Evolutionary conservation across 176 grass and related monocot genomes (phyloP).

Genomic region (Zizania latifolia): DNA sequence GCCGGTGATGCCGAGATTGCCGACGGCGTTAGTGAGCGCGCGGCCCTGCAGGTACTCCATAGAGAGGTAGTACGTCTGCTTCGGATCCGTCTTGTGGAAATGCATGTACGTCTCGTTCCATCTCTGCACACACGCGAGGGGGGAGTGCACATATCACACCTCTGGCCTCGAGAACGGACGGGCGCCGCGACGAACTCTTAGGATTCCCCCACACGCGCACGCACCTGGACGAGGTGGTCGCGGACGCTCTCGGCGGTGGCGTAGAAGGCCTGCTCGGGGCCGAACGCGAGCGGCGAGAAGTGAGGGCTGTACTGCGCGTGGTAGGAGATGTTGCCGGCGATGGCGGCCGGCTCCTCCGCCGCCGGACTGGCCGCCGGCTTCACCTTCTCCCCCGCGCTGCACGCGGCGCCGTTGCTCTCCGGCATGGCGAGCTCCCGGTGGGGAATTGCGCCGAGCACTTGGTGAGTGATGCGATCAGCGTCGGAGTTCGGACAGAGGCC

Average conservation of each 20-base stretch:
- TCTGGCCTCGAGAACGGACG: not conserved
- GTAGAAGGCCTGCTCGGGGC: conserved; percentile 83
- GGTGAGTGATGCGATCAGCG: conserved; percentile 5
- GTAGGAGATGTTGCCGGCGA: conserved; percentile 82
- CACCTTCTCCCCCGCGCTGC: conserved; percentile 41
- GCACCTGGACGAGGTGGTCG: conserved; percentile 79
- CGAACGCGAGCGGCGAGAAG: conserved; percentile 76
- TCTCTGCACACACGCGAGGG: conserved; percentile 38
- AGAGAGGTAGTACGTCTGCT: conserved; percentile 98
- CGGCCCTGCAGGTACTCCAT: conserved; percentile 99
- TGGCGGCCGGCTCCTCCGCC: conserved; percentile 50
- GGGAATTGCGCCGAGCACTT: conserved; percentile 20
- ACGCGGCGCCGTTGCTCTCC: conserved; percentile 16
- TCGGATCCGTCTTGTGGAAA: conserved; percentile 93
- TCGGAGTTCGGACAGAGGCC: conserved; percentile 18
- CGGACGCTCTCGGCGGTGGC: conserved; percentile 85
- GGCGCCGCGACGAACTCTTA: not conserved
- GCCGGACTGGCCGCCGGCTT: conserved; percentile 58
- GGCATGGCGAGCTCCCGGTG: conserved; percentile 34
- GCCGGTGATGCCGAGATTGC: conserved; percentile 79
- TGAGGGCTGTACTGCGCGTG: conserved; percentile 71
- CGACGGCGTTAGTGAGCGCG: conserved; percentile 92
- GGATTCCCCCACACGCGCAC: not conserved
- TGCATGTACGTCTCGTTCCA: conserved; percentile 93
- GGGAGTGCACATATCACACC: conserved; percentile 16